A percentile compares a stretch with the other conserved stretches of the same genome.
These are phyloP conservation scores for Sisymbrium irio DNA, from an alignment of 345 rosid species.

Conservation along the genomic window DNA sequence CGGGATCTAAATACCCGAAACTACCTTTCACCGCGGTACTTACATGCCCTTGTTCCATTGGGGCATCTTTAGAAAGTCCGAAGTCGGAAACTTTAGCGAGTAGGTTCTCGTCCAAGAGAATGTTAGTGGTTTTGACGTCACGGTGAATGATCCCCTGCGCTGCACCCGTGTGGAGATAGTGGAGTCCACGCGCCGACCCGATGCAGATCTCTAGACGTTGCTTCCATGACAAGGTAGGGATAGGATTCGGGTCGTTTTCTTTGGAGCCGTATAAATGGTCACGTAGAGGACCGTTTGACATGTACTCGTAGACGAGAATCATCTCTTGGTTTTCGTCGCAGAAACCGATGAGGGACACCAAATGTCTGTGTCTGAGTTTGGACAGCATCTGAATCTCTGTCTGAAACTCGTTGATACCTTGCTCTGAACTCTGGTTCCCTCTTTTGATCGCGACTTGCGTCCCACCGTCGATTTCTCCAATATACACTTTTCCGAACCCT, in stretches of 20 bases:
- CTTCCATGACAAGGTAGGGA: conserved; percentile 67
- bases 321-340: conserved; percentile 74
- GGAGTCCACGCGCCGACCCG: conserved; percentile 77
- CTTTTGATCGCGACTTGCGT: conserved; percentile 64
- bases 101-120: conserved; percentile 77
- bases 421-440: conserved; percentile 66
- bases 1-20: conserved; percentile 84
- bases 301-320: conserved; percentile 87
- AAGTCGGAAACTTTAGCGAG: conserved; percentile 79
- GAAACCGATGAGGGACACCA: conserved; percentile 76
- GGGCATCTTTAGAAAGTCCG: conserved; percentile 74
- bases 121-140: conserved; percentile 83
- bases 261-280: conserved; percentile 73
- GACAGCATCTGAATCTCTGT: conserved; percentile 89
- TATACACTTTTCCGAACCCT: conserved; percentile 82
- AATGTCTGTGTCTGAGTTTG: conserved; percentile 77
- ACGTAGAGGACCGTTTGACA: conserved; percentile 80
- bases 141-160: conserved; percentile 81
- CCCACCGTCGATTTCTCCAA: conserved; percentile 67
- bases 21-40: conserved; percentile 94
- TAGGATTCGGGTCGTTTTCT: conserved; percentile 34
- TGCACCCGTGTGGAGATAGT: conserved; percentile 79
- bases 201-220: conserved; percentile 80
- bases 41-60: conserved; percentile 64
- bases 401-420: conserved; percentile 82